Conservation (phyloP, 2,329 filamentous ascomycete species). For the Colletotrichum echinochloae region DNA sequence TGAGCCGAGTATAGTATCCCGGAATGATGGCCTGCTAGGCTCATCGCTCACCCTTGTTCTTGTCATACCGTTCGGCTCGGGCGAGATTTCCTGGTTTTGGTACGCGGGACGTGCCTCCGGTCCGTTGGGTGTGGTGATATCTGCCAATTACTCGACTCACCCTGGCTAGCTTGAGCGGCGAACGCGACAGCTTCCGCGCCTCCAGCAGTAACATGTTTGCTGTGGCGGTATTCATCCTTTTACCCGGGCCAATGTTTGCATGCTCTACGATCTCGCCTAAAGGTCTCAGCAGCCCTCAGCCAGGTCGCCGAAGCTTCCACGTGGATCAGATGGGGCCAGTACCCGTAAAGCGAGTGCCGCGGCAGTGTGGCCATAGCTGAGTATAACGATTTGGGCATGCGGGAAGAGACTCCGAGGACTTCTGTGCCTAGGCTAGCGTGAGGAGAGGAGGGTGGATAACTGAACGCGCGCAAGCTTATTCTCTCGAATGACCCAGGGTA, state of each 20-base stretch:
- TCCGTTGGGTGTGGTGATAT: not conserved
- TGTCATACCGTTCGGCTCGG: not conserved
- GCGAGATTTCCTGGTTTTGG: not conserved
- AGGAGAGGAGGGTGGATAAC: conserved; percentile 2
- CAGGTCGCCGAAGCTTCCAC: not conserved
- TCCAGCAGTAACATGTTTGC: conserved; percentile 4
- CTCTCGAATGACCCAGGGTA: not conserved
- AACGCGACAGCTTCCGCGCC: not conserved
- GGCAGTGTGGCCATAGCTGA: conserved; percentile 7
- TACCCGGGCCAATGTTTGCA: conserved; percentile 10
- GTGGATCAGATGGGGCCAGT: conserved; percentile 3
- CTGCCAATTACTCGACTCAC: not conserved
- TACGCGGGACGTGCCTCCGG: not conserved
- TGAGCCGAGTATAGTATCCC: not conserved
- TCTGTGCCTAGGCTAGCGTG: conserved; percentile 37
- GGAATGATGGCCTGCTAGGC: not conserved
- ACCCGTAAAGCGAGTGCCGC: not conserved
- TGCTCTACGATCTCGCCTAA: not conserved
- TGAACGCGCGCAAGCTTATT: not conserved
- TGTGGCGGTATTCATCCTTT: conserved; percentile 14
- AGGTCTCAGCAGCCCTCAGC: not conserved
- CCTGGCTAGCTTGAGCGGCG: not conserved
- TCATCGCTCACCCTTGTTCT: not conserved
- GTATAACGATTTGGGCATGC: conserved; percentile 20
- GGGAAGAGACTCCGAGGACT: conserved; percentile 33